These are phyloP conservation scores for Pseudoturritis turrita DNA, from an alignment of 345 rosid species.

Conservation along the genomic window DNA sequence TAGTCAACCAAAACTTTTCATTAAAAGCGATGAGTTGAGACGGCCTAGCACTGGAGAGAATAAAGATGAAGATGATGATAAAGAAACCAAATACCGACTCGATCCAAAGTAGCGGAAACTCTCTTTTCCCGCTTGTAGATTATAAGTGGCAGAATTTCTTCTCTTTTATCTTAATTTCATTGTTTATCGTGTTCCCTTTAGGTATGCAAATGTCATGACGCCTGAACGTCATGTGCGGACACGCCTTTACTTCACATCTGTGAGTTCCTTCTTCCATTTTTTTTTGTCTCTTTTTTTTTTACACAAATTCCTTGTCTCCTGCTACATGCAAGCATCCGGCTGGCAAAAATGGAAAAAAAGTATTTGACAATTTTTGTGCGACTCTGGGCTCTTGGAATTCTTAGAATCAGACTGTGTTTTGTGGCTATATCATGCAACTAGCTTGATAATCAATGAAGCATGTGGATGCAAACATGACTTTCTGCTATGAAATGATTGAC, in stretches of 20 bases:
- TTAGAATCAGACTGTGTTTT: background rate
- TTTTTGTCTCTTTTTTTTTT: background rate
- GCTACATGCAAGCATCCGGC: background rate
- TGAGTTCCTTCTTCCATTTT: constrained; percentile 40
- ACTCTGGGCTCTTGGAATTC: background rate
- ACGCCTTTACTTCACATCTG: constrained; percentile 98
- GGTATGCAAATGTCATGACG: constrained; percentile 98
- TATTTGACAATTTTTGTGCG: background rate
- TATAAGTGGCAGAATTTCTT: background rate
- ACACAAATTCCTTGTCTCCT: background rate
- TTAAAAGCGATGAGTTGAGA: constrained; percentile 60
- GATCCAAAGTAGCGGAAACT: constrained; percentile 68
- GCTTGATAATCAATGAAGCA: background rate
- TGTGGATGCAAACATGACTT: background rate
- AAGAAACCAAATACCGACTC: constrained; percentile 89
- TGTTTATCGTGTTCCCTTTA: constrained; percentile 12
- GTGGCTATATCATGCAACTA: background rate
- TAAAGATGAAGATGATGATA: constrained; percentile 90
- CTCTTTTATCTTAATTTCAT: constrained; percentile 1
- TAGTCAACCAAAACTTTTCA: constrained; percentile 44
- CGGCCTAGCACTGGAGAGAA: constrained; percentile 69
- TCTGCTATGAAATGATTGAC: constrained; percentile 24
- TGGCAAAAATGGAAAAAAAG: background rate
- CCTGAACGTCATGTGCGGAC: constrained; percentile 98
- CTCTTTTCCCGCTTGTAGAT: background rate